Evolutionary conservation across 345 rosid genomes (phyloP).

Genomic region (Rhodamnia argentea): DNA sequence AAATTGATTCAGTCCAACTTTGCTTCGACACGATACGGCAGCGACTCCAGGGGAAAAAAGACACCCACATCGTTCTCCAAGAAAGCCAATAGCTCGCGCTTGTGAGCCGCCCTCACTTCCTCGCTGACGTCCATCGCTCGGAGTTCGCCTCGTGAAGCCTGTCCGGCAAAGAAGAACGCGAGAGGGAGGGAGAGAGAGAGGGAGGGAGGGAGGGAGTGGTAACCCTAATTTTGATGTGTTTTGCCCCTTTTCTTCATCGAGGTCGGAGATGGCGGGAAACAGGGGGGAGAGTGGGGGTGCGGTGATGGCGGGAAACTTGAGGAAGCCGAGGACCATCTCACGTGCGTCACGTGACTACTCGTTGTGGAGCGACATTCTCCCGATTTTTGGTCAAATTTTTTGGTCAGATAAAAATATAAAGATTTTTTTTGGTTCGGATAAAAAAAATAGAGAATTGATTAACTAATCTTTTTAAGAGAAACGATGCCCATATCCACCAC

Average conservation of each 20-base stretch:
- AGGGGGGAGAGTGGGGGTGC: not conserved
- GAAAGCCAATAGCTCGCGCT: constrained; percentile 73
- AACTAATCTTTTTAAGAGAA: not conserved
- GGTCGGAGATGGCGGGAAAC: not conserved
- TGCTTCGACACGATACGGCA: not conserved
- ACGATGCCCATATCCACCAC: not conserved
- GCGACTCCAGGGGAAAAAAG: not conserved
- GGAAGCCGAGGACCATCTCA: not conserved
- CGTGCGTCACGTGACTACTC: not conserved
- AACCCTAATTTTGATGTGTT: not conserved
- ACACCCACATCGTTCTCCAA: constrained; percentile 52
- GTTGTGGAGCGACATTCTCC: too few relatives aligned
- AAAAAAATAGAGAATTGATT: not conserved
- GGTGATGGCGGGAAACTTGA: not conserved
- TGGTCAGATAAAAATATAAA: not conserved
- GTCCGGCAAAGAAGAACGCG: not conserved
- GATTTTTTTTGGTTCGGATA: not conserved
- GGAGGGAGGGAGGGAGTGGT: not conserved
- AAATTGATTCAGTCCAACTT: not conserved
- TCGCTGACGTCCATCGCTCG: constrained; percentile 52
- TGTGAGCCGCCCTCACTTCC: constrained; percentile 53
- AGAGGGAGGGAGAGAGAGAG: not conserved
- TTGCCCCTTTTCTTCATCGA: not conserved
- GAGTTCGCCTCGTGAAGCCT: not conserved
- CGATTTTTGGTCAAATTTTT: not conserved